A percentile compares a stretch with the other conserved stretches of the same genome.
Conservation (phyloP, 495 filamentous ascomycete species). For the Penicillium argentinense region DNA sequence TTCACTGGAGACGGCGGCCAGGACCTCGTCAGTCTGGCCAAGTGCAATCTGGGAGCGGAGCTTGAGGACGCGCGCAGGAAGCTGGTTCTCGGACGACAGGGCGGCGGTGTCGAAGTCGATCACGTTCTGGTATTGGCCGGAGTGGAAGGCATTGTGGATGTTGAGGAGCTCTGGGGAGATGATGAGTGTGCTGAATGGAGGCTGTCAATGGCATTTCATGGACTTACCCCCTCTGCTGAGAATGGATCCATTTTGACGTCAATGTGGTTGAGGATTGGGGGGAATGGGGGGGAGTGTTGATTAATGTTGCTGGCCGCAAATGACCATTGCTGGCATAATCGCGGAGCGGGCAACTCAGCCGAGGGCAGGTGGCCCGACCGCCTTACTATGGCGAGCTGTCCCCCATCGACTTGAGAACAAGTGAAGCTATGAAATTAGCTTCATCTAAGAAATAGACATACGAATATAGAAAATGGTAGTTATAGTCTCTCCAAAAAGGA, state of each 20-base stretch:
- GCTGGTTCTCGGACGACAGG: conserved; percentile 72
- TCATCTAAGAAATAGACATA: too few relatives aligned
- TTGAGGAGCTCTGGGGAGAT: conserved; percentile 77
- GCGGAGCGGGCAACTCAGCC: conserved; percentile 22
- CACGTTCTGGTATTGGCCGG: conserved; percentile 82
- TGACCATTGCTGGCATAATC: conserved; percentile 24
- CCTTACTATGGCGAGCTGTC: conserved; percentile 9
- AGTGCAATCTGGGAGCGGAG: conserved; percentile 81
- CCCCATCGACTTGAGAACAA: too few relatives aligned
- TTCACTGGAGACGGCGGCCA: conserved; percentile 64
- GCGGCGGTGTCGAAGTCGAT: conserved; percentile 75
- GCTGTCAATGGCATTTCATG: background rate
- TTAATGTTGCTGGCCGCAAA: conserved; percentile 21
- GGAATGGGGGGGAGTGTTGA: conserved; percentile 18
- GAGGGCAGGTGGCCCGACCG: conserved; percentile 31
- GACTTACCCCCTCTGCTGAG: conserved; percentile 78
- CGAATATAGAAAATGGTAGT: too few relatives aligned
- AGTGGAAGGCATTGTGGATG: conserved; percentile 93
- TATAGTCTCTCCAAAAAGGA: too few relatives aligned
- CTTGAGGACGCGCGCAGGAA: conserved; percentile 76
- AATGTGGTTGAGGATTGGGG: conserved; percentile 22
- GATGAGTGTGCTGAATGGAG: conserved; percentile 5
- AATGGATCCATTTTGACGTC: conserved; percentile 79
- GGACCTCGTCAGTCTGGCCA: conserved; percentile 70
- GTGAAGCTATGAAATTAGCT: too few relatives aligned